These are phyloP conservation scores for Ophiocytium majus DNA, from an alignment of 352 stramenopile genomes.

Conservation along the genomic window DNA sequence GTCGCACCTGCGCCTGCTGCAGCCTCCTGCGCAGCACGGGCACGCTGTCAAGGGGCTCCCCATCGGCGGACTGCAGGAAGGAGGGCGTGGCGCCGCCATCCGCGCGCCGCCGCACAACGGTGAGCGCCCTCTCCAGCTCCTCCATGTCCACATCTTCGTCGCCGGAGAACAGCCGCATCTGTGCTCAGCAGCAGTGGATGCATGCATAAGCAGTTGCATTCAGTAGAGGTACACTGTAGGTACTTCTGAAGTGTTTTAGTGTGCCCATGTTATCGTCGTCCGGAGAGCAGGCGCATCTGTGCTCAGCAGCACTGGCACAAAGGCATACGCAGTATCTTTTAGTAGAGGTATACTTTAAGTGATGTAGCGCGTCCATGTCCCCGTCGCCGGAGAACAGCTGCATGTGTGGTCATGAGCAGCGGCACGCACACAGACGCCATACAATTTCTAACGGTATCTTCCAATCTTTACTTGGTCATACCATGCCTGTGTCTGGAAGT, in stretches of 20 bases:
- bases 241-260: too few relatives aligned
- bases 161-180: slow-evolving; percentile 61
- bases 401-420: too few relatives aligned
- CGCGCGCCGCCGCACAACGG: slow-evolving; percentile 60
- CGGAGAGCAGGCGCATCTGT: too few relatives aligned
- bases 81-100: slow-evolving; percentile 48
- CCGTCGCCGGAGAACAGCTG: slow-evolving; percentile 61
- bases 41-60: slow-evolving; percentile 55
- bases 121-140: slow-evolving; percentile 63
- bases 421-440: too few relatives aligned
- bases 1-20: slow-evolving; percentile 68
- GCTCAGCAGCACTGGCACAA: too few relatives aligned
- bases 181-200: too few relatives aligned
- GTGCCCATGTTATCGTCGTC: too few relatives aligned
- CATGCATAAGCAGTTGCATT: background rate
- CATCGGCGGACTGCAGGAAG: slow-evolving; percentile 59
- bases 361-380: slow-evolving; percentile 62
- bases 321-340: too few relatives aligned
- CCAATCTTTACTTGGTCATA: too few relatives aligned
- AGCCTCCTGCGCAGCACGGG: slow-evolving; percentile 63
- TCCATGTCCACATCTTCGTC: slow-evolving; percentile 62
- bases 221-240: background rate
- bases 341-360: too few relatives aligned
- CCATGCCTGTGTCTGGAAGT: too few relatives aligned
- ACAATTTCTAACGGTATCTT: too few relatives aligned